Evolutionary conservation across 1,139 yeast species (phyloP).

Genomic region (Suhomyces atakaporum): DNA sequence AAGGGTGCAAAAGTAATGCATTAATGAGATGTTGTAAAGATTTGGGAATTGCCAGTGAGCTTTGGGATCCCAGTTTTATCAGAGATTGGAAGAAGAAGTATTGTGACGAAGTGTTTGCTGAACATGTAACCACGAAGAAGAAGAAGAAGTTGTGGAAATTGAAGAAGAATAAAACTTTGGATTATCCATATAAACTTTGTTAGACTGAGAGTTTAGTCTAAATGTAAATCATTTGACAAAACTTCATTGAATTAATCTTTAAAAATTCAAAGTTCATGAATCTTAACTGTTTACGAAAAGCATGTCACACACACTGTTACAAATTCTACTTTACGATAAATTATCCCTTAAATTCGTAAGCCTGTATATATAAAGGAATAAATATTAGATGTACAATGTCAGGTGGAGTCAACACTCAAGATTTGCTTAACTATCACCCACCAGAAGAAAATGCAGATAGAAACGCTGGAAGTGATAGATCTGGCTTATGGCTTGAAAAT

Average conservation of each 20-base stretch:
- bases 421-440: no score
- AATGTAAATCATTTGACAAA: no score
- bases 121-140: slow-evolving; percentile 76
- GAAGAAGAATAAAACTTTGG: slow-evolving; percentile 74
- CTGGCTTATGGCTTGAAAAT: slow-evolving; percentile 34
- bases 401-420: slow-evolving; percentile 3
- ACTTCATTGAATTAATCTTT: no score
- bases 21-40: slow-evolving; percentile 98
- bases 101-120: slow-evolving; percentile 86
- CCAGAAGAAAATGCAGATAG: slow-evolving; percentile 4
- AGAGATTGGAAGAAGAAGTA: slow-evolving; percentile 71
- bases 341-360: neutral
- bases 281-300: no score
- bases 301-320: neutral
- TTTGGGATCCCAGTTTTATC: slow-evolving; percentile 95
- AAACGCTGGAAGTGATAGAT: neutral
- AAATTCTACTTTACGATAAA: neutral
- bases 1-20: slow-evolving; percentile 96
- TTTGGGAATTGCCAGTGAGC: slow-evolving; percentile 91
- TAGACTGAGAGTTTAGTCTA: no score
- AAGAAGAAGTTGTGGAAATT: slow-evolving; percentile 88
- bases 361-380: slow-evolving; percentile 12
- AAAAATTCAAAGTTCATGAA: no score
- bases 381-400: slow-evolving; percentile 12
- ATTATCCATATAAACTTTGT: slow-evolving; percentile 70